Evolutionary conservation across 164 flowering plant species (phyloP), one percentile per base, ranked within the genome.

Genomic region (Dillenia suffruticosa): DNA sequence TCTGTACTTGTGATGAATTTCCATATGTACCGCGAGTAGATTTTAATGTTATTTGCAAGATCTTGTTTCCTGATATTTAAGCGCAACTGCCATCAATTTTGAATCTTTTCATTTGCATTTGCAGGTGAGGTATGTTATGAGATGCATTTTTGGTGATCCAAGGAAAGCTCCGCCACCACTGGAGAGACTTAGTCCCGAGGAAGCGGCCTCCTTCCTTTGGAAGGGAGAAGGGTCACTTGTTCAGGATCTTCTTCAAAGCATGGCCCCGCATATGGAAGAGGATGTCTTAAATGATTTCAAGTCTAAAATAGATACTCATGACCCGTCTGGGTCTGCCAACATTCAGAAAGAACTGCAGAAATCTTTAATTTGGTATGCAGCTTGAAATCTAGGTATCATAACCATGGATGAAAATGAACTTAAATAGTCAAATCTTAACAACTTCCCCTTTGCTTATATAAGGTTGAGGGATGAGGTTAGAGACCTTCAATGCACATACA

Each of bases 381-480:
- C 45, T 12, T 51, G 49, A 22, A n/a, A 24, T 44, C 10, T 50
- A 44, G n/a, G 9, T 57, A 14, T 46, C 10, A 43, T 32, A 46
- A 48, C 45, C n/a, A 32, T 43, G 46, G 13, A 9, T 46, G n/a
- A 5, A 32, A 32, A 32, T 32, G 40, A 32, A 32, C 40, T 32
- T 5, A 32, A 32, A 32, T 32, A 4, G 7, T 32, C 40, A 14
- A 26, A 47, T 56, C 22, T 59, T 10, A 54, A 19, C 16, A 9
- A 47, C 50, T 19, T 10, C 54, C 47, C 10, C n/a, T 63, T 32
- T 62, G 63, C 51, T 61, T 59, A 14, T 56, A 32, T 56, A 51
- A 95, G 98, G 99, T 81, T 95, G 84, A 84, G 99, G 67, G 99
- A 95, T 71, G 98, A 92, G 81, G 75, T 95, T 59, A 84, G 97